Percentiles rank a stretch among this genome's conserved stretches.
phyloP scores from a whole-genome alignment of 139 green algal genomes.

The Chlamydomonas schloesseri region DNA sequence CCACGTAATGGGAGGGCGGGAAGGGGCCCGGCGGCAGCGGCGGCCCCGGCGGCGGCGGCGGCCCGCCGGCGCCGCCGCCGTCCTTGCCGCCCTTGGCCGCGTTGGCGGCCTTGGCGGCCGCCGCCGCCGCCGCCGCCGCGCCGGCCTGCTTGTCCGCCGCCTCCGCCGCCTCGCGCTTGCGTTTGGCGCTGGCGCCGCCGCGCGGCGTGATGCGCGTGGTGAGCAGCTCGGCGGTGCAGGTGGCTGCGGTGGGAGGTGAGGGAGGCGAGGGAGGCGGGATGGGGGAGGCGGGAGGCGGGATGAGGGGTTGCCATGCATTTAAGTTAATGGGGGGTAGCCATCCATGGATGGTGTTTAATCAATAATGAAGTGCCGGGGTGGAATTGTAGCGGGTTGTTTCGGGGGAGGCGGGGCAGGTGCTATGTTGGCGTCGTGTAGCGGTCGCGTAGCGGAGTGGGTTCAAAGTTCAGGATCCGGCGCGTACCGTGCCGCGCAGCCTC shows the following conservation, averaged over 20 bases:
- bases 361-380: too few species aligned
- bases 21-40: slow-evolving; percentile 54
- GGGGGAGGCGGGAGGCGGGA: background rate
- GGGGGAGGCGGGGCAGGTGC: too few species aligned
- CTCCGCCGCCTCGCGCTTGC: slow-evolving; percentile 5
- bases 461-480: too few species aligned
- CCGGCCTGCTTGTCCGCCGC: background rate
- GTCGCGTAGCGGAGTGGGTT: too few species aligned
- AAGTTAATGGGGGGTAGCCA: background rate
- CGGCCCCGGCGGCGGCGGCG: background rate
- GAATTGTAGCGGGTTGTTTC: too few species aligned
- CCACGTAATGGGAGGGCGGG: slow-evolving; percentile 69
- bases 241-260: slow-evolving; percentile 1
- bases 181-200: background rate
- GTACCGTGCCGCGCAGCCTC: too few species aligned
- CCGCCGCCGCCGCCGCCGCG: background rate
- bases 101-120: background rate
- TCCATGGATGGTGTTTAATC: too few species aligned
- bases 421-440: too few species aligned
- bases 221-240: slow-evolving; percentile 7
- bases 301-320: background rate
- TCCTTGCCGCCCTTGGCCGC: background rate
- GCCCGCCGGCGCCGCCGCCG: too few species aligned
- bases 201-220: background rate
- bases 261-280: background rate